Base-by-base conservation (phyloP, 2,329 filamentous ascomycete species). In the Phoma sp. region DNA sequence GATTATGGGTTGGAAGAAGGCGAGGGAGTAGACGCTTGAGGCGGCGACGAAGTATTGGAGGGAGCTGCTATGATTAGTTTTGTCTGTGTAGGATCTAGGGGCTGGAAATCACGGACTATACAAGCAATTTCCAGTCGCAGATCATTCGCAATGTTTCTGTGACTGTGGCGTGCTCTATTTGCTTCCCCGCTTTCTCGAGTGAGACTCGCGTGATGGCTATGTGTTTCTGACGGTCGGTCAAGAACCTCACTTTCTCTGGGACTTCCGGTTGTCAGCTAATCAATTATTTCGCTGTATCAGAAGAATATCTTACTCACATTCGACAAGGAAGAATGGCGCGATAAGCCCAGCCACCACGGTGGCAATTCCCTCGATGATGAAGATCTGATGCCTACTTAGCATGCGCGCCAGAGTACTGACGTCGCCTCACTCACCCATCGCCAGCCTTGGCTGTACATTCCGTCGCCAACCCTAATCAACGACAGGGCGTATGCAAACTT, bases 401-500 rank as follows among this genome's bases (percentile, higher is more conserved):
- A 18, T 18, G 18, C 18, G 18, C 18, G 18, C 18, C 18, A 18
- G 18, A 18, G 18, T 18, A 18, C 18, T 18, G 18, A 18, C 18
- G 18, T 18, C 18, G 18, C 18, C 18, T 18, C 18, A 18, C 51
- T 14, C 33, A 53, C 51, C 51, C 69, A 71, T 36, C 70, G 55
- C 70, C 71, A 72, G 6, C 70, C 70, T 27, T 61, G 58, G 3
- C 51, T 40, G 44, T 71, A 73, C 55, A 66, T 68, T 4, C 70
- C 68, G 42, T 71, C 58, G 2, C 70, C 71, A 4, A 72, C 68
- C 9, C 55, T 50, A 25, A 74, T 74, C 14, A 72, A 53, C 0
- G 70, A 71, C 5, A 74, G 41, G 4, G 61, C 67, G 39, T 73
- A 73, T 2, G 71, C 70, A 33, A 74, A 64, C 62, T 65, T 47